Percentiles rank a stretch among this genome's conserved stretches.
Evolutionary conservation across 192 early-diverging fungal genomes (phyloP).

Genomic region (Backusella luteola): DNA sequence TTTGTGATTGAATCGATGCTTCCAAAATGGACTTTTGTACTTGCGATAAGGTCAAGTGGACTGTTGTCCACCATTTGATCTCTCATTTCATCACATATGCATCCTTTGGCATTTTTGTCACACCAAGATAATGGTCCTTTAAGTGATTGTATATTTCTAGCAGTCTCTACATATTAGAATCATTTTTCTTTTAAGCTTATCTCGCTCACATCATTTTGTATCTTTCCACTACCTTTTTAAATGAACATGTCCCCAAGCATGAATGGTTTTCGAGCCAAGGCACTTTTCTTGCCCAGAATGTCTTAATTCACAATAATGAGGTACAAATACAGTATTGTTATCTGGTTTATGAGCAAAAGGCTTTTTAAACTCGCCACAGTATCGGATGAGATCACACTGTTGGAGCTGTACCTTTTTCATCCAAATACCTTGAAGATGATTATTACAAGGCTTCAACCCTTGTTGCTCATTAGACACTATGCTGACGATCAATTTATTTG

Average conservation of each 20-base stretch:
- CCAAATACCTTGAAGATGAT: constrained; percentile 13
- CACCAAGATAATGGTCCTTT: background rate
- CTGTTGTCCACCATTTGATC: background rate
- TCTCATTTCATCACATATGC: background rate
- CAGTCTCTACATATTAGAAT: background rate
- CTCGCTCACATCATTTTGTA: background rate
- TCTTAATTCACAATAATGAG: background rate
- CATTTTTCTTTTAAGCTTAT: background rate
- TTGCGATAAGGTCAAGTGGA: background rate
- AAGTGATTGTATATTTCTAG: background rate
- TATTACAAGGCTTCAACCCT: background rate
- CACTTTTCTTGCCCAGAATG: background rate
- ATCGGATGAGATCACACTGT: background rate
- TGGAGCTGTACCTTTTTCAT: background rate
- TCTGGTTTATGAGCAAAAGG: background rate
- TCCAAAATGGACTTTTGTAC: background rate
- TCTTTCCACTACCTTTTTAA: constrained; percentile 7
- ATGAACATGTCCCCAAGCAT: constrained; percentile 29
- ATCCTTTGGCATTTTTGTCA: background rate
- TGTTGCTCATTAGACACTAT: background rate
- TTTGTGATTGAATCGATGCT: background rate
- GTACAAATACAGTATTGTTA: background rate
- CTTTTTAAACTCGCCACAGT: background rate
- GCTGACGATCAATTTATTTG: constrained; percentile 2
- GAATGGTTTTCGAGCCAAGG: constrained; percentile 10